Percentiles rank a stretch among this genome's conserved stretches.
Evolutionary conservation across 2,329 filamentous ascomycete species (phyloP).

Genomic region (Ascochyta viciae-villosae): DNA sequence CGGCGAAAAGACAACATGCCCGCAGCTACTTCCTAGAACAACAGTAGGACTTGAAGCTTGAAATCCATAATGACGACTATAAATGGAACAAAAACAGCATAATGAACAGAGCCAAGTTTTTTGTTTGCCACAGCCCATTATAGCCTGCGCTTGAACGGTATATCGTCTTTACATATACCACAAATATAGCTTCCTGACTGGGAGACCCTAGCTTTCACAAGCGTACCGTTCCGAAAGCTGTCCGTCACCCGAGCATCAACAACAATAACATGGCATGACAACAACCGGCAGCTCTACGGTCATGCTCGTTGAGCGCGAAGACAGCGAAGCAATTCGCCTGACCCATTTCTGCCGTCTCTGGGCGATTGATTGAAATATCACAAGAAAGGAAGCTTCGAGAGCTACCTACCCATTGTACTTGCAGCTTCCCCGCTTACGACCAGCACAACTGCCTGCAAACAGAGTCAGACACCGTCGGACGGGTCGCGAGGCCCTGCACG

Average conservation of each 20-base stretch:
- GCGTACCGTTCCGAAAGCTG: constrained; percentile 21
- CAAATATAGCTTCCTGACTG: constrained; percentile 6
- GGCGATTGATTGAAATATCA: constrained; percentile 26
- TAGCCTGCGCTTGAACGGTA: background rate
- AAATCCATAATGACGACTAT: constrained; percentile 9
- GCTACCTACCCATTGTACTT: background rate
- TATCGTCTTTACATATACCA: background rate
- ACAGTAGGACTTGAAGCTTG: background rate
- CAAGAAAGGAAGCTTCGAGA: constrained; percentile 6
- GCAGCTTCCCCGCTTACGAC: constrained; percentile 35
- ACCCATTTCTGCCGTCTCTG: constrained; percentile 15
- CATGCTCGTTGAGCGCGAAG: constrained; percentile 20
- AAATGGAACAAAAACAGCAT: background rate
- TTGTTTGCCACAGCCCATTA: background rate
- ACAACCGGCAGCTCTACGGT: constrained; percentile 22
- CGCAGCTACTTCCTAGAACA: background rate
- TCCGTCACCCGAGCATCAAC: constrained; percentile 22
- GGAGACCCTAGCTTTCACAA: constrained; percentile 23
- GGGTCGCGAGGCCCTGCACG: constrained; percentile 8
- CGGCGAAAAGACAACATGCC: background rate
- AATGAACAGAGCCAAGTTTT: background rate
- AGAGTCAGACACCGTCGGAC: background rate
- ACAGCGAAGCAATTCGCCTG: constrained; percentile 22
- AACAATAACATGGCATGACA: constrained; percentile 33
- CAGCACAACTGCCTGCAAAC: constrained; percentile 4